Evolutionary conservation across 2,329 filamentous ascomycete genomes (phyloP).

Genomic region (Talaromyces amestolkiae): DNA sequence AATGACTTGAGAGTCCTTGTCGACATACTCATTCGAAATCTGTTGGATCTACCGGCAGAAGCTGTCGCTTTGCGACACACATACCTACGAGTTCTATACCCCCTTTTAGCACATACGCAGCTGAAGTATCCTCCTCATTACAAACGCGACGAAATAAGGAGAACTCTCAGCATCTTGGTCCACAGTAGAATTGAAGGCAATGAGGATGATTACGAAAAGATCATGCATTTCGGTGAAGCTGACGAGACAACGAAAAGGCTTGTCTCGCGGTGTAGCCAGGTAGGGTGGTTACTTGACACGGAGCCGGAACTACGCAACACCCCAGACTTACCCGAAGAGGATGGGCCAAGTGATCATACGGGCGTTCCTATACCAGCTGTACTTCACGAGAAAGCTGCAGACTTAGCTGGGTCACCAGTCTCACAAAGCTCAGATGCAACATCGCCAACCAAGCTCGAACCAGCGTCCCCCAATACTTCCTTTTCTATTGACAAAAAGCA

Average conservation of each 20-base stretch:
- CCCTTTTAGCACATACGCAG: conserved; percentile 86
- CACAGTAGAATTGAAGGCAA: conserved; percentile 67
- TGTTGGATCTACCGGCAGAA: conserved; percentile 92
- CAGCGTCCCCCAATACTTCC: conserved; percentile 29
- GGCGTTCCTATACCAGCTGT: conserved; percentile 7
- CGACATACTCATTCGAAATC: conserved; percentile 92
- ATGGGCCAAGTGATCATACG: neutral
- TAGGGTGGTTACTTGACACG: conserved; percentile 43
- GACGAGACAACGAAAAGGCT: conserved; percentile 51
- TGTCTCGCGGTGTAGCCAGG: conserved; percentile 46
- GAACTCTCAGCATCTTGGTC: conserved; percentile 69
- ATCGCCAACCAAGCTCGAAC: conserved; percentile 35
- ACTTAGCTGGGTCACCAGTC: conserved; percentile 29
- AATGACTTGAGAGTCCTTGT: conserved; percentile 93
- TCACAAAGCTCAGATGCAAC: conserved; percentile 44
- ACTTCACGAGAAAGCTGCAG: conserved; percentile 39
- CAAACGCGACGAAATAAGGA: conserved; percentile 80
- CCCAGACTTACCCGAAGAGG: conserved; percentile 11
- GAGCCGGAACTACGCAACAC: conserved; percentile 20
- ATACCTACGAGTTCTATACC: conserved; percentile 88
- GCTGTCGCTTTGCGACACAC: conserved; percentile 74
- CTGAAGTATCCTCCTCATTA: conserved; percentile 83
- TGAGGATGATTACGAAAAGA: conserved; percentile 44
- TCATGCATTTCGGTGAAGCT: conserved; percentile 50
- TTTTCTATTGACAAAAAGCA: conserved; percentile 26